Base-by-base conservation (phyloP, 495 filamentous ascomycete genomes). In the Clohesyomyces aquaticus region DNA sequence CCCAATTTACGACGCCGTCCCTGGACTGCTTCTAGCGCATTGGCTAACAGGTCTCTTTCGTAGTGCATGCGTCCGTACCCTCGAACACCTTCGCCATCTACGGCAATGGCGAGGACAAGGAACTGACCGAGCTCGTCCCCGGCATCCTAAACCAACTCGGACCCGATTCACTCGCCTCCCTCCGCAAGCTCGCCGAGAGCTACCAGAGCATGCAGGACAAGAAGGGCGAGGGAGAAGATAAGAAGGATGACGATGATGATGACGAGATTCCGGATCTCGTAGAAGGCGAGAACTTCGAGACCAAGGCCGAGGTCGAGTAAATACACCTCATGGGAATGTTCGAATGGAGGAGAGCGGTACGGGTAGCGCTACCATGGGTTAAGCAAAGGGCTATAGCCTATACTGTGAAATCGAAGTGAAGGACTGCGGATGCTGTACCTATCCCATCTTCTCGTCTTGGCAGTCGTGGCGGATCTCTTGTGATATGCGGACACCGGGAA, bases 41-140 rank as follows among this genome's bases (percentile, higher is more conserved):
- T 43, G 28, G 41, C 38, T 59, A 28, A 65, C 42, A 19, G 29
- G 26, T 19, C 3, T 45, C 27, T 19, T 27, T 46, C 10, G 65
- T 66, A 98, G 94, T 98, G 69, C 94, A 98, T 82, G 94, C 92
- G 59, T 88, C 93, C 57, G 91, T 96, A 69, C 91, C 93, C 72
- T 84, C 93, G 74, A 98, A 98, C 85, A 93, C 94, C 77, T 98
- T 97, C 80, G 95, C 94, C 78, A 93, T 98, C 84, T 98, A 98
- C 84, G 94, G 94, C 64, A 85, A 88, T 80, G 95, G 95, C 70
- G 94, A 98, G 78, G 95, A 98, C 81, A 98, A 98, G 85, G 94
- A 98, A 80, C 89, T 98, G 71, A 98, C 94, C 43, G 94, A 98
- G 82, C 91, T 98, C 72, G 94, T 98, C 67, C 94, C 94, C 70